A percentile compares a stretch with the other conserved stretches of the same genome.
phyloP scores from a whole-genome alignment of 768 basidiomycete species.

The Chlorophyllum brunneum region DNA sequence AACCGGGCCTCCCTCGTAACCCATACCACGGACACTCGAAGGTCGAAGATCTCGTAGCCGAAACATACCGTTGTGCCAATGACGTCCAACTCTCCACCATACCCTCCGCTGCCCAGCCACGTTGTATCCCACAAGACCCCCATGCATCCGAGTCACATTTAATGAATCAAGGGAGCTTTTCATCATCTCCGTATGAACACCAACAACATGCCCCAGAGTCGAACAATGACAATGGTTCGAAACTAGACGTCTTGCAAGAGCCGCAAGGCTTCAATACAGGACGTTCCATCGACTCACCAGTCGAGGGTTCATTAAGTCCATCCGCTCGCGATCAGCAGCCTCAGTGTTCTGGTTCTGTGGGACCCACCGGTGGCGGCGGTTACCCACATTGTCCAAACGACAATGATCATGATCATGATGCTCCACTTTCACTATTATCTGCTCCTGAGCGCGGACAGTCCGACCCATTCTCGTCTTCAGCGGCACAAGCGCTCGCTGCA shows the following conservation, averaged over 20 bases:
- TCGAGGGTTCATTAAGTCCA: neutral
- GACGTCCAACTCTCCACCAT: constrained; percentile 46
- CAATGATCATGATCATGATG: constrained; percentile 33
- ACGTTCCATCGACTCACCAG: constrained; percentile 26
- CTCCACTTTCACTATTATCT: constrained; percentile 9
- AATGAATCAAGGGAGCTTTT: neutral
- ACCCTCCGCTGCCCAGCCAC: constrained; percentile 21
- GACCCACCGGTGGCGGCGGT: neutral
- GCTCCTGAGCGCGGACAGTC: neutral
- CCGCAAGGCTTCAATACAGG: constrained; percentile 22
- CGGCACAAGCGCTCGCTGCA: constrained; percentile 27
- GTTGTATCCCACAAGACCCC: constrained; percentile 9
- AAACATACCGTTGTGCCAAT: constrained; percentile 54
- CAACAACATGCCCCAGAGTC: neutral
- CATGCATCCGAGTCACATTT: neutral
- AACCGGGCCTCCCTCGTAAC: constrained; percentile 73
- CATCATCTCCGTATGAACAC: neutral
- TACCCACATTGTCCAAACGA: constrained; percentile 17
- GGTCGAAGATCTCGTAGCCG: constrained; percentile 56
- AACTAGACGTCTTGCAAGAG: neutral
- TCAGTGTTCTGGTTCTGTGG: constrained; percentile 6
- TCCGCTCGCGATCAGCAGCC: no score
- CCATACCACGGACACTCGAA: constrained; percentile 67
- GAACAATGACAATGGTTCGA: neutral
- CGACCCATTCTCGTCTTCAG: constrained; percentile 32